Evolutionary conservation across 164 flowering plant species (phyloP).

Genomic region (Magnolia kwangsiensis): DNA sequence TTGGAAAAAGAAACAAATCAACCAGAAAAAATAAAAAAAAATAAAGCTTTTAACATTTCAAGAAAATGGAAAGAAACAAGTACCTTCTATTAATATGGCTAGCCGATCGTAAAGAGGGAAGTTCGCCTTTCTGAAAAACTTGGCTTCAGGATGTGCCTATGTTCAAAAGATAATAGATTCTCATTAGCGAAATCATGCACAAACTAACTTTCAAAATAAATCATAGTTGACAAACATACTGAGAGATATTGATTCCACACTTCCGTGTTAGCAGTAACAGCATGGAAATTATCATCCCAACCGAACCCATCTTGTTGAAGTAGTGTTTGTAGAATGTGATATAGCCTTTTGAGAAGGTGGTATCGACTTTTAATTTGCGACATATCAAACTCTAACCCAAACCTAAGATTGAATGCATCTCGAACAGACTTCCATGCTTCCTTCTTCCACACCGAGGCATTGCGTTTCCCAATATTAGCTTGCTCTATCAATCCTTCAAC

Average conservation of each 20-base stretch:
- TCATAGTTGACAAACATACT: not conserved
- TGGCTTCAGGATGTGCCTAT: not conserved
- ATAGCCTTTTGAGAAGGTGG: not conserved
- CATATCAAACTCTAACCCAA: not conserved
- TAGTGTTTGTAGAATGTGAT: not conserved
- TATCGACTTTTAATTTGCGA: not conserved
- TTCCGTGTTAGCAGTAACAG: not conserved
- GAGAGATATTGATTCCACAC: not conserved
- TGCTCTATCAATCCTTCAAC: not conserved
- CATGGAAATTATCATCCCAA: not conserved
- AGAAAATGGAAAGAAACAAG: too few relatives aligned
- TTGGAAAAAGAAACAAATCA: too few relatives aligned
- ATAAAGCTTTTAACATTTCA: too few relatives aligned
- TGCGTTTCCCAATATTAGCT: not conserved
- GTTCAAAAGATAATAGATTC: not conserved
- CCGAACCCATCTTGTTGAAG: not conserved
- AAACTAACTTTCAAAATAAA: not conserved
- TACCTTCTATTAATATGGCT: not conserved
- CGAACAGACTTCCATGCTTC: not conserved
- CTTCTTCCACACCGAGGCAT: not conserved
- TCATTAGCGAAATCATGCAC: not conserved
- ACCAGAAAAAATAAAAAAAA: too few relatives aligned
- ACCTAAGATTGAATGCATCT: not conserved
- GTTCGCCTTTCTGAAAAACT: not conserved
- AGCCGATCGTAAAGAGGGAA: not conserved